Percentiles rank a stretch among this genome's conserved stretches.
These are phyloP conservation scores for Phialophora chinensis DNA, from an alignment of 2,329 filamentous ascomycete genomes.

Conservation along the genomic window DNA sequence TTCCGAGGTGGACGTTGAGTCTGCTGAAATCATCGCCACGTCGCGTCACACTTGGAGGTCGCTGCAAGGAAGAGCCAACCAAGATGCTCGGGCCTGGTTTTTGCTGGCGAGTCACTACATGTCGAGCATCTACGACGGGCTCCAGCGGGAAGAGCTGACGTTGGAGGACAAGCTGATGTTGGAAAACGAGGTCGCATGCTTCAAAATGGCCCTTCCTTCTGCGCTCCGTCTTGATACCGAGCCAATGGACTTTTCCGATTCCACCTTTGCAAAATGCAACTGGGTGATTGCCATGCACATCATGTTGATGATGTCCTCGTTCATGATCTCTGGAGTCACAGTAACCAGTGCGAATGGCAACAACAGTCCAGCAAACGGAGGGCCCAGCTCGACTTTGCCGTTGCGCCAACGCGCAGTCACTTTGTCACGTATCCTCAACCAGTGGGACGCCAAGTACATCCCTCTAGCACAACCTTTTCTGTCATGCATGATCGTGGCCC, in stretches of 20 bases:
- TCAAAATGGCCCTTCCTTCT: conserved; percentile 11
- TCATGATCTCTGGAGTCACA: not conserved
- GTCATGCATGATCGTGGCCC: too few species aligned
- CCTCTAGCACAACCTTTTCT: too few species aligned
- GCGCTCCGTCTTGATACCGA: not conserved
- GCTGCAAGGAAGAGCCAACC: conserved; percentile 12
- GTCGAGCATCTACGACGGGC: conserved; percentile 7
- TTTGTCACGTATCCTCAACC: too few species aligned
- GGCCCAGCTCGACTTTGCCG: too few species aligned
- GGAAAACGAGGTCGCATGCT: conserved; percentile 7
- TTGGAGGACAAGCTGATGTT: not conserved
- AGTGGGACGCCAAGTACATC: too few species aligned
- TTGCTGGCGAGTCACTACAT: conserved; percentile 3
- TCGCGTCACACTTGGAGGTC: conserved; percentile 3
- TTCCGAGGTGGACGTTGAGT: conserved; percentile 2
- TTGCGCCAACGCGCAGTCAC: too few species aligned
- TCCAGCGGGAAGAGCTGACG: conserved; percentile 5
- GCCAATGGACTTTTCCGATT: not conserved
- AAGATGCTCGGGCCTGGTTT: conserved; percentile 18
- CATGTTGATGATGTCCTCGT: not conserved
- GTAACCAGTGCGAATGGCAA: too few species aligned
- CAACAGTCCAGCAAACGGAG: too few species aligned
- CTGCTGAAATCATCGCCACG: not conserved
- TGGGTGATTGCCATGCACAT: conserved; percentile 12
- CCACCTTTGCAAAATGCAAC: not conserved